Evolutionary conservation across 208 protist species (phyloP).

Genomic region (Balamuthia mandrillaris): DNA sequence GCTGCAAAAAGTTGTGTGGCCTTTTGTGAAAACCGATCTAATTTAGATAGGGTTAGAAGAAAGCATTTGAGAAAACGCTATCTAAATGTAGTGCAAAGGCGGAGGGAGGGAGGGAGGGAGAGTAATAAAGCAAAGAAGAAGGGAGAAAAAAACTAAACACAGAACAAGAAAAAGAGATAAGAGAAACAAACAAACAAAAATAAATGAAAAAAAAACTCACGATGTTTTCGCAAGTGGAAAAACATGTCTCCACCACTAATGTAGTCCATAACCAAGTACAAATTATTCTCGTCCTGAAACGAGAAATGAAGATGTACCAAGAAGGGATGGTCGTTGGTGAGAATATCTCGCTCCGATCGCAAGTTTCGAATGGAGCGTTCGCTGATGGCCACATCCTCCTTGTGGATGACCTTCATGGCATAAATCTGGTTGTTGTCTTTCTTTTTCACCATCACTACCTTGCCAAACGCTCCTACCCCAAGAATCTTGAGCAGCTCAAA

Average conservation of each 20-base stretch:
- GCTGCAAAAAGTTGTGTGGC: conserved; percentile 71
- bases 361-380: conserved; percentile 8
- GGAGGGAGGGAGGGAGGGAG: background rate
- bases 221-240: conserved; percentile 68
- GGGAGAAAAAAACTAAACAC: too few relatives aligned
- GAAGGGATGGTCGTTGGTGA: conserved; percentile 43
- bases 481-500: conserved; percentile 35
- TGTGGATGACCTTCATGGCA: conserved; percentile 75
- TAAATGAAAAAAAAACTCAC: too few relatives aligned
- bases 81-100: conserved; percentile 49
- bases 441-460: conserved; percentile 65
- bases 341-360: conserved; percentile 35
- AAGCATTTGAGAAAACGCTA: conserved; percentile 62
- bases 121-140: background rate
- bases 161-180: too few relatives aligned
- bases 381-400: conserved; percentile 29
- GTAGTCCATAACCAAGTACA: conserved; percentile 59
- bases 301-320: conserved; percentile 57
- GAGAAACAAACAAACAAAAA: too few relatives aligned
- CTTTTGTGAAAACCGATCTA: conserved; percentile 47
- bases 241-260: conserved; percentile 72
- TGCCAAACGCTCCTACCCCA: conserved; percentile 59
- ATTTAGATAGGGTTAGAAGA: conserved; percentile 36
- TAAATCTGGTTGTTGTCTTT: conserved; percentile 73
- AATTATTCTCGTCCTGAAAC: conserved; percentile 57